A percentile compares a stretch with the other conserved stretches of the same genome.
Conservation (phyloP, 2,329 filamentous ascomycete genomes). For the Helotiales sp. region DNA sequence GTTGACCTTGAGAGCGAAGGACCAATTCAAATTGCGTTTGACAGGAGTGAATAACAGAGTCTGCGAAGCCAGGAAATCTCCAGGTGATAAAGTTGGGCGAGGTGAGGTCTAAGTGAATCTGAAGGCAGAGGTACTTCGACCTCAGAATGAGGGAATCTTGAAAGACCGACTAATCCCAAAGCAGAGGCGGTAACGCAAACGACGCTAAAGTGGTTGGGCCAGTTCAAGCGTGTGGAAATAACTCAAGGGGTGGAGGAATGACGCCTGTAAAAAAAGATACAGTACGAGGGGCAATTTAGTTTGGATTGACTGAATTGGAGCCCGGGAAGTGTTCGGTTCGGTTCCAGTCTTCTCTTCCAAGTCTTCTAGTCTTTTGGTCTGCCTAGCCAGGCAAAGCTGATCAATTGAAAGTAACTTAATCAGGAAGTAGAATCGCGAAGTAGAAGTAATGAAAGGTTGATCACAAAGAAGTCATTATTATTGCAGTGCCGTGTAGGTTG, state of each 20-base stretch:
- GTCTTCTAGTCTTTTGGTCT: no score
- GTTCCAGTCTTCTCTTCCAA: background rate
- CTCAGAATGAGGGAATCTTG: conserved; percentile 17
- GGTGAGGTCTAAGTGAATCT: conserved; percentile 10
- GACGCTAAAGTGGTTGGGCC: conserved; percentile 18
- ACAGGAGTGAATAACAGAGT: conserved; percentile 4
- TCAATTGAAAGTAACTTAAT: conserved; percentile 14
- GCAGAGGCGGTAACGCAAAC: conserved; percentile 18
- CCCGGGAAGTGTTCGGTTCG: background rate
- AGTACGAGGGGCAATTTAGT: conserved; percentile 27
- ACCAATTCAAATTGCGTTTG: background rate
- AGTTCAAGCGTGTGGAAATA: conserved; percentile 13
- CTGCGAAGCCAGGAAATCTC: background rate
- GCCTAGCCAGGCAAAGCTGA: conserved; percentile 19
- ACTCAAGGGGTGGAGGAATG: conserved; percentile 27
- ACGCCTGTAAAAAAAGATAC: conserved; percentile 12
- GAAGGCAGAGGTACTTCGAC: background rate
- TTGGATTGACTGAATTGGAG: conserved; percentile 15
- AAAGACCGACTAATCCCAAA: conserved; percentile 22
- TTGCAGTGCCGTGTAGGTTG: background rate
- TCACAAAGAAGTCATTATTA: conserved; percentile 37
- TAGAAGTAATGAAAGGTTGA: no score
- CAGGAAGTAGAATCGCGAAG: no score
- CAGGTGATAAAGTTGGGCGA: background rate
- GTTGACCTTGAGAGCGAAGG: conserved; percentile 8